These are phyloP conservation scores for Hypoxylon trugodes DNA, from an alignment of 495 filamentous ascomycete species.

Conservation along the genomic window DNA sequence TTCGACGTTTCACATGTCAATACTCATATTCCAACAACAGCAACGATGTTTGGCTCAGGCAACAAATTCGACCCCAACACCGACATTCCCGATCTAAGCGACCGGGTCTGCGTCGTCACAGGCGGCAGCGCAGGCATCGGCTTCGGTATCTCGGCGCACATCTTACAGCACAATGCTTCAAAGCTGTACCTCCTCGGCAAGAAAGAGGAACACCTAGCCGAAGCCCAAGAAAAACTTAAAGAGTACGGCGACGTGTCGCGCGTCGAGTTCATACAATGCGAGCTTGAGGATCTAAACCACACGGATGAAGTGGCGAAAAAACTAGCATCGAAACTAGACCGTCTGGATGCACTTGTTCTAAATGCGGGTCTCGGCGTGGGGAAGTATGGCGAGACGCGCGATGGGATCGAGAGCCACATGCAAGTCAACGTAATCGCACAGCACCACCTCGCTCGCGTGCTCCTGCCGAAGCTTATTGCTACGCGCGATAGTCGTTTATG, in stretches of 20 bases:
- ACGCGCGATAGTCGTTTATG: conserved; percentile 35
- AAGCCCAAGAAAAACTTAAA: conserved; percentile 50
- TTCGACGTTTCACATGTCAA: no score
- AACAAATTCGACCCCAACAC: conserved; percentile 53
- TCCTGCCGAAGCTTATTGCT: conserved; percentile 50
- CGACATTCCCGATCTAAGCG: conserved; percentile 37
- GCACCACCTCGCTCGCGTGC: conserved; percentile 49
- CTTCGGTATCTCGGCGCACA: conserved; percentile 58
- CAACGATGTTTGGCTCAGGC: conserved; percentile 42
- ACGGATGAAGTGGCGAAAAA: conserved; percentile 51
- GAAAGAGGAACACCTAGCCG: conserved; percentile 55
- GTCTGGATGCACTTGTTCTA: conserved; percentile 53
- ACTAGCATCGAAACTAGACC: conserved; percentile 44
- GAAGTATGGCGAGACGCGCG: conserved; percentile 43
- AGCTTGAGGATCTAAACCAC: conserved; percentile 51
- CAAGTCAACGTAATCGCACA: conserved; percentile 51
- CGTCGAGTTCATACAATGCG: conserved; percentile 55
- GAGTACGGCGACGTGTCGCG: conserved; percentile 50
- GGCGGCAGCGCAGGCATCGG: conserved; percentile 57
- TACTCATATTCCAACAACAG: neutral
- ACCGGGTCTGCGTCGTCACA: conserved; percentile 55
- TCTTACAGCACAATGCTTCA: conserved; percentile 59
- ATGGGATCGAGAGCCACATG: conserved; percentile 52
- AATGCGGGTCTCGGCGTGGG: conserved; percentile 54
- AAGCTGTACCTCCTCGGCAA: conserved; percentile 59